Conservation (phyloP, 768 basidiomycete species). For the Leccinum uliginosum region DNA sequence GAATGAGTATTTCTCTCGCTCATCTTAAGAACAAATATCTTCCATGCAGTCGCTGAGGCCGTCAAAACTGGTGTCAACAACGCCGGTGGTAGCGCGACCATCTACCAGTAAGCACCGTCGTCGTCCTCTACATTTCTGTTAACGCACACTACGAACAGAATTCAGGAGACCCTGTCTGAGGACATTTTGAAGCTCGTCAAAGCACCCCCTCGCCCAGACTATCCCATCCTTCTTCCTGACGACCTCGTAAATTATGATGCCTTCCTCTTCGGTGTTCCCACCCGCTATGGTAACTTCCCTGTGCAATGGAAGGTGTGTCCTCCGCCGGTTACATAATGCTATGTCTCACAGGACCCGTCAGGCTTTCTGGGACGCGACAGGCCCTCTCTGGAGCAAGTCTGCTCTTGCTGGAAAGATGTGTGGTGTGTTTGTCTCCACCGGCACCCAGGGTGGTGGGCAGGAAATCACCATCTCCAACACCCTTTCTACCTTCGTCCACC, state of each 20-base stretch:
- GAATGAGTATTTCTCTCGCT: background rate
- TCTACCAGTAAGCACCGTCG: slow-evolving; percentile 39
- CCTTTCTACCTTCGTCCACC: slow-evolving; percentile 49
- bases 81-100: slow-evolving; percentile 42
- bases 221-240: slow-evolving; percentile 34
- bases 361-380: slow-evolving; percentile 49
- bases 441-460: slow-evolving; percentile 47
- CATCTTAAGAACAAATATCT: background rate
- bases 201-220: slow-evolving; percentile 67
- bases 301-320: slow-evolving; percentile 54
- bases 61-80: slow-evolving; percentile 37
- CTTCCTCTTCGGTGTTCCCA: slow-evolving; percentile 42
- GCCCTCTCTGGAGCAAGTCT: slow-evolving; percentile 41
- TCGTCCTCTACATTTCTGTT: background rate
- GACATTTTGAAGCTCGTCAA: slow-evolving; percentile 68
- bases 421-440: slow-evolving; percentile 43
- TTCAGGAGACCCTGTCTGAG: slow-evolving; percentile 76
- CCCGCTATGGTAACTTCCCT: slow-evolving; percentile 47
- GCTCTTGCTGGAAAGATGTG: slow-evolving; percentile 45
- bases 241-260: slow-evolving; percentile 36
- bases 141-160: slow-evolving; percentile 34
- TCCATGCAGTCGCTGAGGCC: slow-evolving; percentile 28
- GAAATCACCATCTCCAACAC: slow-evolving; percentile 35
- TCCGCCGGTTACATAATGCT: background rate
- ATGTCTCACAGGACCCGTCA: slow-evolving; percentile 22